Evolutionary conservation across 495 filamentous ascomycete species (phyloP), one percentile per base, ranked within the genome.

Genomic region (Lichenothelia convexa): DNA sequence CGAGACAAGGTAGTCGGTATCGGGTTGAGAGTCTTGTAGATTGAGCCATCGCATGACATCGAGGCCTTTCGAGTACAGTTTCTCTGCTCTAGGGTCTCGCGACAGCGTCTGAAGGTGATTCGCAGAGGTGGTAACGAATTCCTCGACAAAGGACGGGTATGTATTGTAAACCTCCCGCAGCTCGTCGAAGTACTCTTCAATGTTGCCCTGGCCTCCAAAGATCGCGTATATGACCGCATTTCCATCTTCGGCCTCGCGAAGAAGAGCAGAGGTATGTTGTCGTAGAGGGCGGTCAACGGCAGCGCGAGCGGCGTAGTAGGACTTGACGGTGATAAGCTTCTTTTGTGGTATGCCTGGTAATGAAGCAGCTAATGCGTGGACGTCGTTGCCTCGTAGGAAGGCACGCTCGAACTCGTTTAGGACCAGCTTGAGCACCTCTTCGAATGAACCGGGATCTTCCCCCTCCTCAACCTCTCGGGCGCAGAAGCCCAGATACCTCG

Each of bases 141-240:
- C 79, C 39, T 84, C 80, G 3, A 95, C 73, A 36, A 95, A 83
- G 2, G 80, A 78, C 1, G 80, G 75, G 56, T 99, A 99, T 11
- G 83, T 91, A 32, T 66, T 70, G 62, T 86, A 91, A 21, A 95
- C 65, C 55, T 87, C 78, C 24, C 87, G 74, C 27, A 99, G 69
- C 59, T 99, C 91, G 38, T 94, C 86, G 51, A 95, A 99, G 59
- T 95, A 99, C 56, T 95, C 91, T 55, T 95, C 85, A 41, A 95
- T 94, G 55, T 95, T 99, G 36, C 91, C 91, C 54, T 99, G 91
- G n/a, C 91, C 91, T 31, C 91, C 91, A 43, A 94, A 94, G 39
- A 99, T 80, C 34, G 73, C 81, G 62, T 92, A 95, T 29, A 95
- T 64, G 38, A 63, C 71, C 5, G 83, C 87, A 22, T 67, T 65